Conservation (phyloP, 257 asterid genomes). For the Ehretia macrophylla region DNA sequence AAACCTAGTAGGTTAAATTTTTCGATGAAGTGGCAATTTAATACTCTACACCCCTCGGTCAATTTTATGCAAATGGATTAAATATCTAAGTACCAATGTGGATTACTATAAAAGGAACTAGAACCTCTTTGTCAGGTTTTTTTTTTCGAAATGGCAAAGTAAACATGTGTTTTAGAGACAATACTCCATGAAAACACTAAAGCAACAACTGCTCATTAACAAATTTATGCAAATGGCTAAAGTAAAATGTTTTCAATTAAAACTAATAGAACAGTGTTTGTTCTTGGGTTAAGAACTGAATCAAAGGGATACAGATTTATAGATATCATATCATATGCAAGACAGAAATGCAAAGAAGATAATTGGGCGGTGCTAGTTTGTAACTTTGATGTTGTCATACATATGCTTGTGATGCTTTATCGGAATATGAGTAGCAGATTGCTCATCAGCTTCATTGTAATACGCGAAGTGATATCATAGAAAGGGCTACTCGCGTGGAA, state of each 20-base stretch:
- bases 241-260: not conserved
- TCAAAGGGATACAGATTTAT: not conserved
- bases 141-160: too few species aligned
- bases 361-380: conserved; percentile 53
- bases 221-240: conserved; percentile 1
- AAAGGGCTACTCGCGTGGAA: conserved; percentile 7
- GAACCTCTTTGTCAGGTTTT: too few species aligned
- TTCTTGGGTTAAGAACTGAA: too few species aligned
- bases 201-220: too few species aligned
- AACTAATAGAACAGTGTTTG: not conserved
- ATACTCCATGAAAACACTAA: too few species aligned
- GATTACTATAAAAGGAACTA: not conserved
- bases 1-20: too few species aligned
- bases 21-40: too few species aligned
- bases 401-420: conserved; percentile 9
- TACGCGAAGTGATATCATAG: conserved; percentile 36
- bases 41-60: too few species aligned
- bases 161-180: too few species aligned
- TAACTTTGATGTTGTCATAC: conserved; percentile 54
- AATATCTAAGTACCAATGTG: too few species aligned
- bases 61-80: too few species aligned
- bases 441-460: conserved; percentile 17
- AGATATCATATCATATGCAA: not conserved
- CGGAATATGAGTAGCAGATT: conserved; percentile 24
- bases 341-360: conserved; percentile 13